Percentiles rank a stretch among this genome's conserved stretches.
phyloP scores from a whole-genome alignment of 495 filamentous ascomycete species.

The Penicillium herquei region DNA sequence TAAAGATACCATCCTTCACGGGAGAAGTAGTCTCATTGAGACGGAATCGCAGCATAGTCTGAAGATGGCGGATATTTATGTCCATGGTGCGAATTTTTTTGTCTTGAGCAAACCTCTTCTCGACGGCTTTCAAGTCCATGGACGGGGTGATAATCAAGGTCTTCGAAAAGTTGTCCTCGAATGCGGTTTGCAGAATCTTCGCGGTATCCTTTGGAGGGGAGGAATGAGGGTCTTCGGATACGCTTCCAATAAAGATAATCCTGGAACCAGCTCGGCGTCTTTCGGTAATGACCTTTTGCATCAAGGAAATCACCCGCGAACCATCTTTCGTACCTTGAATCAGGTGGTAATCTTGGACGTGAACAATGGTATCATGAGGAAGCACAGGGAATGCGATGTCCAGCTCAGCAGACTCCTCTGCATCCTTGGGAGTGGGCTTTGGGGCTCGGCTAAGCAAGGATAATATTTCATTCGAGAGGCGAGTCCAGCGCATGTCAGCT shows the following conservation, averaged over 20 bases:
- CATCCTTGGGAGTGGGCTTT: constrained; percentile 7
- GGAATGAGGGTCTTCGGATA: constrained; percentile 32
- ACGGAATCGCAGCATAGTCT: constrained; percentile 58
- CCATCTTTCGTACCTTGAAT: constrained; percentile 63
- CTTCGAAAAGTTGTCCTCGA: constrained; percentile 48
- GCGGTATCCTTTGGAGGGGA: constrained; percentile 41
- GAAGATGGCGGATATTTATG: constrained; percentile 70
- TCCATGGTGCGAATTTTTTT: constrained; percentile 51
- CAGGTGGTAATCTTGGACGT: constrained; percentile 78
- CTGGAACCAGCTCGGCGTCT: constrained; percentile 65
- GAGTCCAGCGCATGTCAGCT: constrained; percentile 32
- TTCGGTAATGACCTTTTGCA: constrained; percentile 69
- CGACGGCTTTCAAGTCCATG: constrained; percentile 30
- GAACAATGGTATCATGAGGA: constrained; percentile 59
- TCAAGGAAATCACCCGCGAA: constrained; percentile 57
- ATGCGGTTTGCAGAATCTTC: constrained; percentile 44
- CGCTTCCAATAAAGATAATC: constrained; percentile 75
- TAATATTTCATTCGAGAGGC: constrained; percentile 37
- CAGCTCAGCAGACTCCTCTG: constrained; percentile 12
- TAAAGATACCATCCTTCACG: constrained; percentile 35
- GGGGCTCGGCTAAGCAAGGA: constrained; percentile 20
- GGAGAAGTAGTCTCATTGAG: constrained; percentile 35
- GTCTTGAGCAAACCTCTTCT: constrained; percentile 40
- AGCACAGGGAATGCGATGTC: constrained; percentile 13
- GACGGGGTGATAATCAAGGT: constrained; percentile 53